Base-by-base conservation (phyloP, 768 basidiomycete genomes). In the Suillus decipiens region DNA sequence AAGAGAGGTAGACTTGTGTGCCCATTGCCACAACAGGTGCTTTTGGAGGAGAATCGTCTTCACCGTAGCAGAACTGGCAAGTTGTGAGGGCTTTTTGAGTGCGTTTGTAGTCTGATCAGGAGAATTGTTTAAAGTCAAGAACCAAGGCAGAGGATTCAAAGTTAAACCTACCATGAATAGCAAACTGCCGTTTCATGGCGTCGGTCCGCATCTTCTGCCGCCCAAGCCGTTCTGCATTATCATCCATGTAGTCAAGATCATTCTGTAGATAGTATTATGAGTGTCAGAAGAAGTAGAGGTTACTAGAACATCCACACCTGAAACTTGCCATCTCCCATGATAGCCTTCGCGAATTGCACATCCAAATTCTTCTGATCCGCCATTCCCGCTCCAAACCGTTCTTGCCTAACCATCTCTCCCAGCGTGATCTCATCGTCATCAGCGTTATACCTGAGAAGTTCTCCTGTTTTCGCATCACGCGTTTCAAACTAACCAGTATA, bases 201-300 rank as follows among this genome's bases (percentile, higher is more conserved):
- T 99, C 96, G 5, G 89, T 88, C 59, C 95, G 91, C 93, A 98
- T 95, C 77, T 96, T 99, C 75, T 94, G 89, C 61, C 96, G 81
- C 43, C 92, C 93, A 0, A 99, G 82, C 67, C 88, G 89, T 70
- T 96, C 96, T 0, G 95, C 95, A 72, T 98, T 96, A 66, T 99
- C 97, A 67, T 99, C 97, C 66, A 97, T 89, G 68, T 99, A 99
- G 53, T 98, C 97, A 37, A 96, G 78, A 69, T 96, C 86, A 67
- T 90, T 89, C 90, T 95, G 61, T 11, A 47, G 61, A 47, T 15
- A 15, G 60, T 17, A 61, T 36, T 22, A 60, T 64, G 33, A 45
- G 24, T 28, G 24, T 57, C 11, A 24, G 31, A 1, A 14, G 11
- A 33, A 54, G 34, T 47, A 2, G 5, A 15, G 19, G 24, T 15